Evolutionary conservation across 2,329 filamentous ascomycete species (phyloP), one percentile per base, ranked within the genome.

Genomic region (Echinosphaeria canescens): DNA sequence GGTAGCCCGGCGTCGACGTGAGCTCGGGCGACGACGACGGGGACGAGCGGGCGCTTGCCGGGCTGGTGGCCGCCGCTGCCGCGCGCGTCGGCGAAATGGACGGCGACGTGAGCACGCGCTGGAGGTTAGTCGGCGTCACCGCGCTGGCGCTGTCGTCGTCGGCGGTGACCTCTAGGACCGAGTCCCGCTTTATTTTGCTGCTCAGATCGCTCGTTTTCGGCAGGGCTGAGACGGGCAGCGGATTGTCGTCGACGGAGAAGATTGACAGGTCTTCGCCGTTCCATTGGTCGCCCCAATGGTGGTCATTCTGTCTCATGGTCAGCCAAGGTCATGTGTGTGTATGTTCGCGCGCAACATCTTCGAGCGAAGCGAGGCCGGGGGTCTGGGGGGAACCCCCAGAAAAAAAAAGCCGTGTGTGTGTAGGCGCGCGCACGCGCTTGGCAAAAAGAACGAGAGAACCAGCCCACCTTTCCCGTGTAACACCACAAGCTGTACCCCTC

Each of bases 251-350:
- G 5, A 67, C 38, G 0, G 81, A 93, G 43, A 71, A 75, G 29
- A 98, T 88, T 5, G 84, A 93, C 18, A 98, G 51, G 44, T 98
- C 88, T 47, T 98, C 88, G 25, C 88, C 88, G 37, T 98, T 98
- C 88, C 88, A 98, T 36, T 81, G 70, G 40, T 98, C 88, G 29
- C 88, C 88, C 51, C 79, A 74, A 41, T 74, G 59, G 43, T 98
- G 88, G 33, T 75, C 74, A 43, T 95, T 98, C 61, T 78, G 36
- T 3, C 19, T 9, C 7, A 9, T 6, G 2, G 27, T 32, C 16
- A 31, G 30, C 23, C 10, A 10, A n/a, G n/a, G n/a, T 15, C n/a
- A n/a, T n/a, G n/a, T n/a, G n/a, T n/a, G n/a, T n/a, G n/a, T n/a
- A n/a, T n/a, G n/a, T n/a, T n/a, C n/a, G n/a, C n/a, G n/a, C n/a